Base-by-base conservation (phyloP, 352 stramenopile genomes). In the Phytopythium delawarense region DNA sequence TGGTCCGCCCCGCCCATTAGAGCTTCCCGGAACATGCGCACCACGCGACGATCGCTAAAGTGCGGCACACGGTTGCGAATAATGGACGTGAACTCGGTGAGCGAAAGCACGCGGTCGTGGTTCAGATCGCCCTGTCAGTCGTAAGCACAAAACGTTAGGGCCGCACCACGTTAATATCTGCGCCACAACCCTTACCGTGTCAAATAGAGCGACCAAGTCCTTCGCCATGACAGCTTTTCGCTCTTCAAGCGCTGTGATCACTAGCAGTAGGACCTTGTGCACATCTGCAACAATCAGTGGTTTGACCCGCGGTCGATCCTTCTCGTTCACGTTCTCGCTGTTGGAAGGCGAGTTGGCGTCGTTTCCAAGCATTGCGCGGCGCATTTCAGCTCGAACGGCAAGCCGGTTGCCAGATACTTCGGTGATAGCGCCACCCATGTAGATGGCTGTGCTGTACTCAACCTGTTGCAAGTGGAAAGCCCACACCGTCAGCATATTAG, bases 21-120 rank as follows among this genome's bases (percentile, higher is more conserved):
- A 37, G 83, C 78, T 48, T 92, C 81, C 1, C 81, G 79, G 44
- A 92, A 91, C 83, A 92, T 92, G 2, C 81, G 83, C 46, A 92
- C 62, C 46, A 92, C 74, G 0, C 81, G 74, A 5, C 83, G 77
- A 18, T 89, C 81, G 55, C 80, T 91, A 54, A 91, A 92, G 13
- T 79, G 63, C 0, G 78, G 71, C 15, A 81, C 73, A 37, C 79
- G 74, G 4, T 69, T 67, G n/a, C 71, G 73, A 35, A 92, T 80
- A 52, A 92, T 89, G 6, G 70, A 66, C 23, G 72, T 72, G 48
- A 92, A 92, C 60, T 92, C 83, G 15, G 74, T 66, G n/a, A 92
- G 66, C 13, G 76, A 84, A 18, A 92, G 66, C 25, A 91, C 81
- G 34, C 79, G 75, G 57, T 91, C 83, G 65, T 91, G 77, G 57